These are phyloP conservation scores for Eutypa lata DNA, from an alignment of 2,329 filamentous ascomycete species.

Conservation along the genomic window DNA sequence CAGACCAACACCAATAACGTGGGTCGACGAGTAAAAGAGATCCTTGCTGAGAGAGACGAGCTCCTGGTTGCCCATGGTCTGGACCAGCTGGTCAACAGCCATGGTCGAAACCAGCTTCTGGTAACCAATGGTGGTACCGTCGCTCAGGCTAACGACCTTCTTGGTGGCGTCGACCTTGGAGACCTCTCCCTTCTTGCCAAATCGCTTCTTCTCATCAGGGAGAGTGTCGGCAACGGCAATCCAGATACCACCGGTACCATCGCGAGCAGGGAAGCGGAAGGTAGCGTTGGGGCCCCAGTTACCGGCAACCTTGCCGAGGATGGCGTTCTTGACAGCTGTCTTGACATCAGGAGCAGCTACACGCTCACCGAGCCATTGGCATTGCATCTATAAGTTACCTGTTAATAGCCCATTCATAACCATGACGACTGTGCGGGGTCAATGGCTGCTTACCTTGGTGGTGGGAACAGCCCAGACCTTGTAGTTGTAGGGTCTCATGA, in stretches of 20 bases:
- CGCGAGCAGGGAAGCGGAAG: slow-evolving; percentile 94
- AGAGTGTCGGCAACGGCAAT: slow-evolving; percentile 92
- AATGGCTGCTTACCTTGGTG: slow-evolving; percentile 67
- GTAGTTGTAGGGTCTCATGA: slow-evolving; percentile 99
- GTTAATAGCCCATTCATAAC: slow-evolving; percentile 8
- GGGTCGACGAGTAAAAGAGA: slow-evolving; percentile 94
- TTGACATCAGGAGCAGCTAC: slow-evolving; percentile 96
- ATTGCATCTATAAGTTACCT: slow-evolving; percentile 78
- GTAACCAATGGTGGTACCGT: slow-evolving; percentile 88
- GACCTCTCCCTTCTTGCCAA: slow-evolving; percentile 81
- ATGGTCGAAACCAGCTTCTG: slow-evolving; percentile 94
- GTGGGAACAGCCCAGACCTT: slow-evolving; percentile 99
- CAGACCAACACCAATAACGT: slow-evolving; percentile 94
- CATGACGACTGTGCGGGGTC: not conserved
- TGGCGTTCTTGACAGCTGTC: slow-evolving; percentile 87
- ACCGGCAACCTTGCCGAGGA: slow-evolving; percentile 91
- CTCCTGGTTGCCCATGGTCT: slow-evolving; percentile 85
- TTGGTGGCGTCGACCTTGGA: slow-evolving; percentile 81
- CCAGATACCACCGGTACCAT: slow-evolving; percentile 98
- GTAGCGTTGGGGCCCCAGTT: slow-evolving; percentile 98
- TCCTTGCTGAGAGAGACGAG: slow-evolving; percentile 80
- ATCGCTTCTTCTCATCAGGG: slow-evolving; percentile 86
- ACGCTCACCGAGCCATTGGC: slow-evolving; percentile 96
- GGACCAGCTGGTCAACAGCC: slow-evolving; percentile 84
- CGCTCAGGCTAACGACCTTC: slow-evolving; percentile 77